Base-by-base conservation (phyloP, 768 basidiomycete genomes). In the Leccinum ochraceum region DNA sequence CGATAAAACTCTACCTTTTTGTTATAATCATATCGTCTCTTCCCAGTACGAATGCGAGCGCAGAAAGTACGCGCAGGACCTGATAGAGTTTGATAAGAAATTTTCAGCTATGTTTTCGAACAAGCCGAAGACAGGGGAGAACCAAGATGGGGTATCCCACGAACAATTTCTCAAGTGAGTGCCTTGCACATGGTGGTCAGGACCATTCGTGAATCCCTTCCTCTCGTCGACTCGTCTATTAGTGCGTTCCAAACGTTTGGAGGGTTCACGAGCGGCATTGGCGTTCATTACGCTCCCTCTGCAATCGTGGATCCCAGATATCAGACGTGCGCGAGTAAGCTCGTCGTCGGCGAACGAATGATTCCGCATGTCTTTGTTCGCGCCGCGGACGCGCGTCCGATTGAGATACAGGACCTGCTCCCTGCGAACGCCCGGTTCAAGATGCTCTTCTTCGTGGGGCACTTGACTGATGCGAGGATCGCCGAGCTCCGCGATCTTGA, bases 81-180 rank as follows among this genome's bases (percentile, higher is more conserved):
- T 91, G 57, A 90, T 90, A 61, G 65, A 80, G 54, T 89, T 87
- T 64, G 89, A 90, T 72, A 83, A 82, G 63, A 71, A 86, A 63
- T 86, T 83, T 64, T 77, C 86, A 4, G 76, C 78, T 4, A 28
- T 60, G 30, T 53, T 49, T n/a, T 58, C 56, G 24, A 34, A 20
- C 26, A 48, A 86, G 68, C 85, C 87, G 4, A 76, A 77, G 20
- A 84, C 82, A 10, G 73, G 75, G 37, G 63, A 65, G 3, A 65
- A 78, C 54, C 67, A 65, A 48, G 71, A 71, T 13, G 75, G 77
- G 9, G 59, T 67, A 16, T 61, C 61, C 6, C 73, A 75, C n/a
- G 71, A 71, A 46, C 57, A 78, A 44, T 78, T 79, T 63, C 54
- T 78, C 16, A 59, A 59, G 74, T 74, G n/a, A 32, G 66, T 63